Evolutionary conservation across 2,329 filamentous ascomycete genomes (phyloP).

Genomic region (Seiridium unicorne): DNA sequence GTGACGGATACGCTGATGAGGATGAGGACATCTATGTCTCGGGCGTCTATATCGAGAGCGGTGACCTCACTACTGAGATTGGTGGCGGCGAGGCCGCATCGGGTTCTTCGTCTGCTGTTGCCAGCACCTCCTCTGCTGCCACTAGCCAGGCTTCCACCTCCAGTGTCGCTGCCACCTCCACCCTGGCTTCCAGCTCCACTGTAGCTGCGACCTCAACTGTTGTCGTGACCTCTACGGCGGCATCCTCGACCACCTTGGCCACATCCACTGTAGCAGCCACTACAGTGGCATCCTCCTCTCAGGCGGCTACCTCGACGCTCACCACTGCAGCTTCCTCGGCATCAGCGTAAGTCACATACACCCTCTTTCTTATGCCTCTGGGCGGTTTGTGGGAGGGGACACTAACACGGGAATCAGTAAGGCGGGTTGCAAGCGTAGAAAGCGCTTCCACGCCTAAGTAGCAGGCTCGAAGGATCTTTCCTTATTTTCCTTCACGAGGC

Average conservation of each 20-base stretch:
- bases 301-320: neutral
- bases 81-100: slow-evolving; percentile 66
- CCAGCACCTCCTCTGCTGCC: neutral
- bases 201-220: neutral
- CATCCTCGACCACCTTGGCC: neutral
- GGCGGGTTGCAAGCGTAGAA: slow-evolving; percentile 1
- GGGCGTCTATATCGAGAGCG: slow-evolving; percentile 68
- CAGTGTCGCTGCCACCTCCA: neutral
- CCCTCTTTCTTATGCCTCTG: neutral
- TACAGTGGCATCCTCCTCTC: neutral
- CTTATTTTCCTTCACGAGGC: neutral
- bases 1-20: slow-evolving; percentile 49
- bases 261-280: neutral
- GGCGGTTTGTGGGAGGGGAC: neutral
- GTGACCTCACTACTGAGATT: slow-evolving; percentile 50
- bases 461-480: neutral
- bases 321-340: neutral
- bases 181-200: neutral
- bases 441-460: neutral
- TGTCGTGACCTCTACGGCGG: no score
- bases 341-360: neutral
- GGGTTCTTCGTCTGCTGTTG: slow-evolving; percentile 9
- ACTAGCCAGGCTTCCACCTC: neutral
- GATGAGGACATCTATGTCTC: slow-evolving; percentile 70
- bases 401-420: slow-evolving; percentile 1